phyloP scores from a whole-genome alignment of 257 asterid species.

The Solanum chiquidenum region DNA sequence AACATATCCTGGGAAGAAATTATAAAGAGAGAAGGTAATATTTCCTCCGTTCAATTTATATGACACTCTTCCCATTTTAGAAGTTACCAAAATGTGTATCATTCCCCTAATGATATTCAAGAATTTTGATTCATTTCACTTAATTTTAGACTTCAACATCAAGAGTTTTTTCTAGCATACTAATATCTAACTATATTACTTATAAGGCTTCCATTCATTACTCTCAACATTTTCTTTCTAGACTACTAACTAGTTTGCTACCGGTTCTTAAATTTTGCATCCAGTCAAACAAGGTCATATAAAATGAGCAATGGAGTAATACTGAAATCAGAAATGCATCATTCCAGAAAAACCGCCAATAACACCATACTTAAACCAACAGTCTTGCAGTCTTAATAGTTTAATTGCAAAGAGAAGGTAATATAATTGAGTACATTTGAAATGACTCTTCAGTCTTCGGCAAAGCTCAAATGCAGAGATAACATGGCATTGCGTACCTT shows the following conservation, averaged over 20 bases:
- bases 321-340: neutral
- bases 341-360: neutral
- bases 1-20: neutral
- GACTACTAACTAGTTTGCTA: neutral
- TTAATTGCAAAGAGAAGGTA: neutral
- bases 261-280: neutral
- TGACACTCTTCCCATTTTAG: neutral
- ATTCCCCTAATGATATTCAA: neutral
- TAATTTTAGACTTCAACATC: neutral
- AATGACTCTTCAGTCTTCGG: neutral
- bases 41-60: neutral
- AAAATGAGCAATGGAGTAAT: neutral
- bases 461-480: neutral
- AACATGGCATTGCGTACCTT: conserved; percentile 27
- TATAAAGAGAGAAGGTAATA: neutral
- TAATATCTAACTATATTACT: neutral
- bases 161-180: neutral
- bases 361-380: neutral
- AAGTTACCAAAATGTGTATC: neutral
- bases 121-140: neutral
- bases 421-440: neutral
- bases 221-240: neutral
- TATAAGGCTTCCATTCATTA: neutral
- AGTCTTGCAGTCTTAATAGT: neutral
- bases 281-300: neutral